Evolutionary conservation across 2,329 filamentous ascomycete genomes (phyloP), one percentile per base, ranked within the genome.

Genomic region (Neofusicoccum ribis): DNA sequence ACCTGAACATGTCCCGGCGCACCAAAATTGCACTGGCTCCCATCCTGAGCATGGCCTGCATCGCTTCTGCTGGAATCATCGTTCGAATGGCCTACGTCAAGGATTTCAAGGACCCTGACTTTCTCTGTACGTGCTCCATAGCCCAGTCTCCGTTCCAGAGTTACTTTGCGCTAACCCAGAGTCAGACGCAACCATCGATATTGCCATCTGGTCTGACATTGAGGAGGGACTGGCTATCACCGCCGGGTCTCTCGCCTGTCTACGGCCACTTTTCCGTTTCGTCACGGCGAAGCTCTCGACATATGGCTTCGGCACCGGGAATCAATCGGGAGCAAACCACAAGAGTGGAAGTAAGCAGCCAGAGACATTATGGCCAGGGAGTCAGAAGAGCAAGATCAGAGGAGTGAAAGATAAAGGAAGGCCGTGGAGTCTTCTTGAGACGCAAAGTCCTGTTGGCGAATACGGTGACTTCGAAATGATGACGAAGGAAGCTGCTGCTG

Each of bases 1-100:
- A 80, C 20, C 75, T 85, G 41, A 79, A 82, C 65, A 82, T 86
- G 74, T 81, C 80, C 47, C 72, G 71, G 44, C 75, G 77, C 43
- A 82, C 80, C 3, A 85, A 85, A 68, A 61, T 80, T 5, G 74
- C 80, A 15, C 76, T 86, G 34, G 79, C 78, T 4, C 68, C 79
- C 2, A 78, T 87, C 54, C 71, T 86, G 2, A 78, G 81, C 46
- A 80, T 86, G 73, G 84, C 80, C 12, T 78, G 83, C 66, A 71
- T 85, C 66, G 76, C 76, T 15, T 76, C 74, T 67, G 67, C 74
- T 27, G 76, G 75, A 7, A 73, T 77, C 31, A 67, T 74, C 27
- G 75, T 76, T 17, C 73, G 76, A 14, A 74, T 75, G 67, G 72
- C 70, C 7, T 77, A 71, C 60, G 71, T 77, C 44, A 72, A 72